Evolutionary conservation across 2,329 filamentous ascomycete species (phyloP), one percentile per base, ranked within the genome.

Genomic region (Trichoderma sp.): DNA sequence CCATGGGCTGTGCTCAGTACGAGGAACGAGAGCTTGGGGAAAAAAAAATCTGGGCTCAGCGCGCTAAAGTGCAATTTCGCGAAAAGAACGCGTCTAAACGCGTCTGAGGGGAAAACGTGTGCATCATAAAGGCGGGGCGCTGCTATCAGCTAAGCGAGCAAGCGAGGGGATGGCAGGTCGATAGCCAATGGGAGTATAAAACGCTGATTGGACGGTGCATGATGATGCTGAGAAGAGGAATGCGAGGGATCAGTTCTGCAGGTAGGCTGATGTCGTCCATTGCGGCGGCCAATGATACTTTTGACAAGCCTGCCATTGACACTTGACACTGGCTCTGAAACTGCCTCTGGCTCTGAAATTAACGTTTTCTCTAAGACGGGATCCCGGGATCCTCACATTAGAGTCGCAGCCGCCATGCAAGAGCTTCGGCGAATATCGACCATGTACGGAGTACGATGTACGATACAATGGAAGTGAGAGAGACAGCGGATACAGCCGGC

Each of bases 51-150:
- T 42, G 53, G 39, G 22, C 54, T 52, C 25, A 29, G 45, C 54
- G 64, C 64, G 64, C 54, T 59, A 67, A 67, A 59, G 34, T 29
- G 22, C 27, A 53, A 59, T 39, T 58, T 39, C 64, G 64, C 64
- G 64, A 67, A 59, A 67, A 13, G 22, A 19, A 54, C 64, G 64
- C 64, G 56, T 60, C 56, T 54, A 32, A 35, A 67, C 54, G 64
- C 64, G 64, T 60, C 25, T 37, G 56, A 32, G 34, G 48, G 64
- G 53, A n/a, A 42, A 67, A 60, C 54, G 45, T 59, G 45, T 19
- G 54, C 64, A 59, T 65, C 61, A 59, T 67, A 67, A 58, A 67
- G 37, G 54, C 54, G 64, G 64, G 54, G 45, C 45, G 19, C 4
- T n/a, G 17, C 42, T 53, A 48, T 60, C 56, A 67, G 34, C 27